Evolutionary conservation across 140 eudicot genomes (phyloP), one percentile per base, ranked within the genome.

Genomic region (Bidens hawaiensis): DNA sequence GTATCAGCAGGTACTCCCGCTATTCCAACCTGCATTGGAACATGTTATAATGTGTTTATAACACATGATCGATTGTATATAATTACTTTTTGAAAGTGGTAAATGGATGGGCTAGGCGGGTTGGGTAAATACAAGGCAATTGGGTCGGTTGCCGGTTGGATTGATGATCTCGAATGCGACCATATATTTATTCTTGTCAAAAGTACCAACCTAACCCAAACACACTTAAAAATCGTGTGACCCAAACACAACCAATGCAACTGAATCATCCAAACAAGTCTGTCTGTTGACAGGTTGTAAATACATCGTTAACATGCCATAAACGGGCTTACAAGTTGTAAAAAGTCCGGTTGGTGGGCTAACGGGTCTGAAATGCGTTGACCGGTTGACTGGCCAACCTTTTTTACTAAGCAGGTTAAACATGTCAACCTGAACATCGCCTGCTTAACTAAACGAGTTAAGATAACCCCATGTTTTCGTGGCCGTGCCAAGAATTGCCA

Each of bases 1-100:
- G 79, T 66, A 60, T 91, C 98, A 41, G 76, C 83, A 45, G 84
- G 79, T 9, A 85, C 95, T 73, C 98, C 98, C 52, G 96, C 98
- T 36, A 91, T 91, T 36, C 96, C 96, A 17, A 91, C 79, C 98
- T 91, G 78, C 54, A 69, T 9, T 47, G 12, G 6, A 42, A 16
- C 13, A 22, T 33, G 61, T 25, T 15, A 13, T 38, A 21, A 21
- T 12, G 23, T 16, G 25, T 46, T 46, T 18, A 46, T 17, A 46
- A 18, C 53, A 40, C 15, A 40, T 5, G 46, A 40, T 16, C 10
- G 22, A 8, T 31, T 10, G 8, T 12, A 45, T 45, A 50, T 50
- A 24, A 50, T 22, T 50, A 22, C 30, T 22, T 10, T 22, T 10
- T 50, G 22, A 22, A 50, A 22, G 1, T 12, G 34, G 36, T 4